Percentiles rank a stretch among this genome's conserved stretches.
These are phyloP conservation scores for Ceratocystis alfenasii DNA, from an alignment of 2,329 filamentous ascomycete species.

Conservation along the genomic window DNA sequence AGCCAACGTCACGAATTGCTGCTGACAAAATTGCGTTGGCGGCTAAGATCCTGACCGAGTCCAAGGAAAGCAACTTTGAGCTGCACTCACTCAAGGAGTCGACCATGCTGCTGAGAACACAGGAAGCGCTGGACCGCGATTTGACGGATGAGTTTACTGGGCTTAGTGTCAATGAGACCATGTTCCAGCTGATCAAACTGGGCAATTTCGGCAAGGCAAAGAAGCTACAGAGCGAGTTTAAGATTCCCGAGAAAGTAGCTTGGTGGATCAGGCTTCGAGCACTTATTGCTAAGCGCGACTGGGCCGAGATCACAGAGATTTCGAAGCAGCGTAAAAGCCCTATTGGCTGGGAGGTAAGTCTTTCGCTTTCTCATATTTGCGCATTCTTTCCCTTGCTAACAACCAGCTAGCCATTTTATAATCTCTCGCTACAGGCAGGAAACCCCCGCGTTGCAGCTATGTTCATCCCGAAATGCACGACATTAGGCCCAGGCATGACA, in stretches of 20 bases:
- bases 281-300: conserved; percentile 79
- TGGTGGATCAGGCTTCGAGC: conserved; percentile 80
- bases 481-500: conserved; percentile 53
- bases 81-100: conserved; percentile 68
- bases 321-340: conserved; percentile 69
- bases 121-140: conserved; percentile 78
- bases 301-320: conserved; percentile 83
- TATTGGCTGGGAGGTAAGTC: conserved; percentile 84
- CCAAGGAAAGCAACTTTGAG: conserved; percentile 66
- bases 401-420: conserved; percentile 64
- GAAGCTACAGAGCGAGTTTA: conserved; percentile 85
- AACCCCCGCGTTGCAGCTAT: conserved; percentile 73
- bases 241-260: conserved; percentile 76
- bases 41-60: conserved; percentile 68
- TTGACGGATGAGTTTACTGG: conserved; percentile 66
- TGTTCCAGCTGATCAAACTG: conserved; percentile 73
- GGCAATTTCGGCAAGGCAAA: conserved; percentile 75
- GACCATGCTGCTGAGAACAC: conserved; percentile 65
- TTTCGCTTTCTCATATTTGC: background rate
- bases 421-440: conserved; percentile 74
- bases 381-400: background rate
- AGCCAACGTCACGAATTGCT: conserved; percentile 56
- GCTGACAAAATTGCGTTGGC: conserved; percentile 83
- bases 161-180: conserved; percentile 78
- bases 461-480: conserved; percentile 81